These are phyloP conservation scores for Malassezia caprae DNA, from an alignment of 1,284 basidiomycete species.

Conservation along the genomic window DNA sequence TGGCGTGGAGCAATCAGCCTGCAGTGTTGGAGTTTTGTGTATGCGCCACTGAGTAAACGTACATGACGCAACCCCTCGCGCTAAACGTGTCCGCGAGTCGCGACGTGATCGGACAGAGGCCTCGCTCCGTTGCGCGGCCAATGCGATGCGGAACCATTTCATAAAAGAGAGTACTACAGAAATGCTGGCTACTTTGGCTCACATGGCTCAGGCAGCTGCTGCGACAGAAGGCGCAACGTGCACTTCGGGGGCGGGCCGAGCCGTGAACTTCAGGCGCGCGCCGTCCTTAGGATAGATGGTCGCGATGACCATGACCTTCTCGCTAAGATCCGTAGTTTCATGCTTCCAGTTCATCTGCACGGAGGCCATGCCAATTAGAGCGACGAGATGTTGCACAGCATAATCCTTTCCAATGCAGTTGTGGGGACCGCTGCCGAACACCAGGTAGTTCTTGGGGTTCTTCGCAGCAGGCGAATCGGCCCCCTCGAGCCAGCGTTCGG, in stretches of 20 bases:
- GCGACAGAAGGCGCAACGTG: conserved; percentile 34
- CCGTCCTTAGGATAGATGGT: conserved; percentile 86
- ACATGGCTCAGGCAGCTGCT: conserved; percentile 17
- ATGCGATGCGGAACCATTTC: background rate
- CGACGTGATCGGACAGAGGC: background rate
- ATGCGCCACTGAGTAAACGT: background rate
- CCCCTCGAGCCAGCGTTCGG: conserved; percentile 86
- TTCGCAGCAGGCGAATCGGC: conserved; percentile 63
- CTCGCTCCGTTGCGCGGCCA: background rate
- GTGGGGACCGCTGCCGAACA: conserved; percentile 79
- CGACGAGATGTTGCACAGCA: conserved; percentile 78
- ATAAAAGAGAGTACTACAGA: background rate
- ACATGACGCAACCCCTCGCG: background rate
- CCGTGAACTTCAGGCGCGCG: conserved; percentile 63
- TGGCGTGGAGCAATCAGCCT: background rate
- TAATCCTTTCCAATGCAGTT: conserved; percentile 85
- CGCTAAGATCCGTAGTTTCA: conserved; percentile 64
- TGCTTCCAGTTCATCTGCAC: conserved; percentile 81
- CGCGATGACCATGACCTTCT: conserved; percentile 57
- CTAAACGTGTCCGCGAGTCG: background rate
- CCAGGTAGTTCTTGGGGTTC: conserved; percentile 88
- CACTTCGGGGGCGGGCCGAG: conserved; percentile 28
- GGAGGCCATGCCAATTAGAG: conserved; percentile 74
- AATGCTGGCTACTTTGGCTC: background rate
- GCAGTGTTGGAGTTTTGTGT: background rate